Evolutionary conservation across 2,329 filamentous ascomycete genomes (phyloP), one percentile per base, ranked within the genome.

Genomic region (Neonectria faginata): DNA sequence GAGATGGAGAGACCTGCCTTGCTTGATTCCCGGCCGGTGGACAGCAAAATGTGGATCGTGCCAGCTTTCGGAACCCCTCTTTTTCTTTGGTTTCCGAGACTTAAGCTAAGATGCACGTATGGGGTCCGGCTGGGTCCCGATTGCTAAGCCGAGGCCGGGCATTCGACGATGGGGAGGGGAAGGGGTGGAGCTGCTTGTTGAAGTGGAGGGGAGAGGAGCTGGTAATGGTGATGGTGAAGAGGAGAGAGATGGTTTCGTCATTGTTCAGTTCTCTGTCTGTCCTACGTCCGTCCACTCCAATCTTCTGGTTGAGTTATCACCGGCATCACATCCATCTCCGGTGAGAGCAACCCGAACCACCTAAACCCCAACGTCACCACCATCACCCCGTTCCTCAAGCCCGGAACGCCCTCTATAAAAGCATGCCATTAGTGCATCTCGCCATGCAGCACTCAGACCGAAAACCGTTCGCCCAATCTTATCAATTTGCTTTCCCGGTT

Each of bases 131-230:
- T 10, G 29, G 59, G 31, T 55, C 62, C 36, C 5, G 63, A 73
- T 73, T 73, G 69, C 67, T 72, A 73, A 73, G 67, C 60, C 61
- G 57, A 68, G 54, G 58, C 22, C 33, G 71, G 67, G 66, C 47
- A 73, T 73, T 73, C 66, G 71, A 73, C 60, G 51, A 69, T 60
- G n/a, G 47, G n/a, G 18, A 18, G 39, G 33, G 20, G 29, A 52
- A 22, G 31, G 36, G 39, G 57, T 62, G 50, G 56, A 50, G 60
- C 57, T 18, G 29, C 29, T 33, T 41, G 41, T 25, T 27, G 42
- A 33, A 31, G 36, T 6, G 11, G 42, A 50, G 25, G 20, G 5
- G 48, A 27, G 45, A n/a, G 12, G n/a, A 18, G 16, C 10, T n/a
- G 45, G 16, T 36, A 22, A 36, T 48, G 18, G 14, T 42, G 36